Evolutionary conservation across 345 rosid genomes (phyloP), one percentile per base, ranked within the genome.

Genomic region (Ceriops zippeliana): DNA sequence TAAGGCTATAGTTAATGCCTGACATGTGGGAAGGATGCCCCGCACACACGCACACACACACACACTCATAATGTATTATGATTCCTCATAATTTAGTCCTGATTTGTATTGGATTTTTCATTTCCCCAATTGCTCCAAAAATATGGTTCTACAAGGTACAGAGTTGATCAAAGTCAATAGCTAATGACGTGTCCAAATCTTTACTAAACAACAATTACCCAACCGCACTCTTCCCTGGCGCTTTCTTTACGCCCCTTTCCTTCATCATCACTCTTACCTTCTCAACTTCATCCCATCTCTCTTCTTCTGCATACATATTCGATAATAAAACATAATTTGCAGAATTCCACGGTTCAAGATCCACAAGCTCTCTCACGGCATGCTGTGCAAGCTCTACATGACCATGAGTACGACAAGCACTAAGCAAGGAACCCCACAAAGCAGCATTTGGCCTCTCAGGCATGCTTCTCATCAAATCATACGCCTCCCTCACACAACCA

Each of bases 201-300:
- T n/a, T 53, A 15, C 19, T 13, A 13, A 53, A 53, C 26, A 53
- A 30, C 19, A 34, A 57, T 28, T 64, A 68, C 60, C 72, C 76
- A 49, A 83, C 74, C 24, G 83, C 68, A 60, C 88, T 85, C 65
- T 70, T 79, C 51, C 87, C 92, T 17, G 75, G 58, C 11, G 71
- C 68, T 76, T 90, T 90, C 69, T 61, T 73, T 34, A 90, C 79
- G 28, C 70, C 68, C 49, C 62, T 83, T 68, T 73, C 83, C 79
- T 69, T 82, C 96, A 87, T 87, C 79, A 79, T 42, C 19, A 30
- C 66, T 75, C 91, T 73, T 2, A 86, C 73, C 61, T 76, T 78
- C 78, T 83, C 93, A 21, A 83, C 90, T 66, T 86, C 84, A 56
- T 82, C 82, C 96, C 96, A 90, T 63, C 81, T 87, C 66, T 82